Percentiles rank a stretch among this genome's conserved stretches.
These are phyloP conservation scores for Yamadazyma buinensis DNA, from an alignment of 1,139 yeast species.

Conservation along the genomic window DNA sequence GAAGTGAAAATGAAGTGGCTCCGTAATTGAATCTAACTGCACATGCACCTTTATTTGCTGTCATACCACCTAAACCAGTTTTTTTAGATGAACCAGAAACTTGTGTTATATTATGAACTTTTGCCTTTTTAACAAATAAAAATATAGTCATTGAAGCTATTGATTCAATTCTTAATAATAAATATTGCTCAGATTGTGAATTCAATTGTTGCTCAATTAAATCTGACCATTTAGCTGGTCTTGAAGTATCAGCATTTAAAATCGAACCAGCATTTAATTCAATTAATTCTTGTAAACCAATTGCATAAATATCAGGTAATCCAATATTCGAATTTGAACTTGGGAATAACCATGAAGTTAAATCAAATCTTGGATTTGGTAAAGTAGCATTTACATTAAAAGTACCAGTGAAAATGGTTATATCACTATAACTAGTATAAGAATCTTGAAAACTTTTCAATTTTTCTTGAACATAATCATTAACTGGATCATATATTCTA, in stretches of 20 bases:
- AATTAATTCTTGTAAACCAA: constrained; percentile 91
- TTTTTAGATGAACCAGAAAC: constrained; percentile 80
- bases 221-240: constrained; percentile 62
- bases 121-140: constrained; percentile 36
- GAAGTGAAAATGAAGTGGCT: constrained; percentile 71
- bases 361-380: constrained; percentile 45
- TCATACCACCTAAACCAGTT: constrained; percentile 88
- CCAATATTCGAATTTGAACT: constrained; percentile 41
- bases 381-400: constrained; percentile 83
- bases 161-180: constrained; percentile 40
- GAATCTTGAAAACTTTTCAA: constrained; percentile 47
- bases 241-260: constrained; percentile 62
- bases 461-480: constrained; percentile 70
- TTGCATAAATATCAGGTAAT: constrained; percentile 68
- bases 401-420: constrained; percentile 76
- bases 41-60: constrained; percentile 91
- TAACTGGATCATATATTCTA: constrained; percentile 79
- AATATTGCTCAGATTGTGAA: constrained; percentile 31
- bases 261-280: constrained; percentile 87
- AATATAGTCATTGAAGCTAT: constrained; percentile 44
- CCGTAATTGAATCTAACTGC: constrained; percentile 79
- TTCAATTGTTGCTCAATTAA: constrained; percentile 56
- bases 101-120: constrained; percentile 61
- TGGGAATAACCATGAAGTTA: constrained; percentile 84
- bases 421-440: constrained; percentile 58